Percentiles rank a stretch among this genome's conserved stretches.
Conservation (phyloP, 306 rosid species). For the Astragalus glycyphyllos region DNA sequence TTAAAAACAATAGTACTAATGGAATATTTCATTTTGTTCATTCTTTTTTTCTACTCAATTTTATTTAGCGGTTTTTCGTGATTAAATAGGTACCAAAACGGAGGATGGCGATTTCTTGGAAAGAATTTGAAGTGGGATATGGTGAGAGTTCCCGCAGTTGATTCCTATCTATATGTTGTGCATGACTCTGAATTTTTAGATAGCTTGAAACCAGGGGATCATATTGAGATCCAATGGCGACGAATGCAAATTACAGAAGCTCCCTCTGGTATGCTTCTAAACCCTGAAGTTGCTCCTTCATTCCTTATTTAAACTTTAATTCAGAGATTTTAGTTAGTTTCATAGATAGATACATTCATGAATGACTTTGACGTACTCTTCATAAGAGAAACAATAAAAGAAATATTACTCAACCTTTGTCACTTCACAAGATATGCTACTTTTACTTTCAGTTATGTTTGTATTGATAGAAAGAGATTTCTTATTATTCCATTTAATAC, state of each 20-base stretch:
- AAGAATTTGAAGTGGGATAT: constrained; percentile 63
- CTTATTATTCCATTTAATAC: too few relatives aligned
- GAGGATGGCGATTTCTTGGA: constrained; percentile 58
- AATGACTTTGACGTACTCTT: too few relatives aligned
- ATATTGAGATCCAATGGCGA: constrained; percentile 79
- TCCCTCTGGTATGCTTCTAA: constrained; percentile 58
- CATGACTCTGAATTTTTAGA: constrained; percentile 58
- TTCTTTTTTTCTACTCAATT: too few relatives aligned
- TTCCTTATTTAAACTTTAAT: neutral
- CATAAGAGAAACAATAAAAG: too few relatives aligned
- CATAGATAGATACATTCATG: too few relatives aligned
- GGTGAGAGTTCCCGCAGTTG: constrained; percentile 62
- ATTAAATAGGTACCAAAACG: constrained; percentile 54
- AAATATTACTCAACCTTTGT: too few relatives aligned
- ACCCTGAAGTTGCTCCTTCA: neutral
- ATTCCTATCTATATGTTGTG: constrained; percentile 53
- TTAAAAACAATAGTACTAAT: too few relatives aligned
- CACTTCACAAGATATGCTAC: too few relatives aligned
- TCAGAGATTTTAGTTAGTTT: too few relatives aligned
- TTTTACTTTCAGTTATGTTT: too few relatives aligned
- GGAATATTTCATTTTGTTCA: too few relatives aligned
- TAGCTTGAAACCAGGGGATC: constrained; percentile 68
- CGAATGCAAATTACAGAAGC: constrained; percentile 46
- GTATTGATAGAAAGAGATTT: too few relatives aligned
- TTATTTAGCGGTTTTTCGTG: neutral